Conservation (phyloP, 129 eudicot genomes). For the sunflower (Helianthus annuus) region HanXRQr2.0-SUNRISE NC_035445.2:123229697-123230196, state of each 20-base stretch:
- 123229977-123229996: conserved; percentile 64
- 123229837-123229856: conserved; percentile 86
- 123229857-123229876: conserved; percentile 74
- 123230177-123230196: conserved; percentile 43
- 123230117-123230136: conserved; percentile 71
- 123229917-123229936: conserved; percentile 48
- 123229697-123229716: not conserved
- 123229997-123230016: conserved; percentile 44
- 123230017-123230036: conserved; percentile 45
- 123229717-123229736: conserved; percentile 49
- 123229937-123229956: conserved; percentile 60
- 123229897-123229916: conserved; percentile 62
- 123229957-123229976: conserved; percentile 79
- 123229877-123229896: conserved; percentile 73
- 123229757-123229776: conserved; percentile 76
- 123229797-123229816: conserved; percentile 92
- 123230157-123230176: conserved; percentile 37
- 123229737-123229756: conserved; percentile 70
- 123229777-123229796: conserved; percentile 58
- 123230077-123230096: conserved; percentile 62
- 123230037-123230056: conserved; percentile 50
- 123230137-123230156: conserved; percentile 43
- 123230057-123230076: conserved; percentile 50
- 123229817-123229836: conserved; percentile 91
- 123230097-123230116: conserved; percentile 89